phyloP scores from a whole-genome alignment of 805 yeast species.

The Barnettozyma sp. region DNA sequence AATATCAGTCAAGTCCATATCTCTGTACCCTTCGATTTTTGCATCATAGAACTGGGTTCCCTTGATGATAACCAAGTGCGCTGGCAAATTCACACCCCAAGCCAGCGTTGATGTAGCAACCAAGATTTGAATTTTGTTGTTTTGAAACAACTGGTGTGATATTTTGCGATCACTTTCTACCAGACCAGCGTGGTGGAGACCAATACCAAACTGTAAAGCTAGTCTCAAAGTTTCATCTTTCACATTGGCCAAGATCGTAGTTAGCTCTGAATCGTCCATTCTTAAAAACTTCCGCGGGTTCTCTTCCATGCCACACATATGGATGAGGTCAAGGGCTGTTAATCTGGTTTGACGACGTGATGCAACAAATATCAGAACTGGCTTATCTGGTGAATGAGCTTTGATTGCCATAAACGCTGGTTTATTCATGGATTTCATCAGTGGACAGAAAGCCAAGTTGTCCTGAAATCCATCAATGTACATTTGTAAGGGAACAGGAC shows the following conservation, averaged over 20 bases:
- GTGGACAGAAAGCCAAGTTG: constrained; percentile 67
- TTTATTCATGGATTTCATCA: constrained; percentile 65
- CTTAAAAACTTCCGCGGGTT: constrained; percentile 57
- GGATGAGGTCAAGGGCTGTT: constrained; percentile 67
- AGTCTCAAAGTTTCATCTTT: constrained; percentile 77
- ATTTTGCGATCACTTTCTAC: constrained; percentile 82
- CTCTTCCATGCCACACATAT: constrained; percentile 57
- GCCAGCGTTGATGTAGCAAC: constrained; percentile 97
- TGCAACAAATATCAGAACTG: constrained; percentile 96
- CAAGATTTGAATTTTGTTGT: constrained; percentile 80
- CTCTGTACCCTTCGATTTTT: constrained; percentile 88
- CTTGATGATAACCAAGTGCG: constrained; percentile 91
- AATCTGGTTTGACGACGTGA: constrained; percentile 91
- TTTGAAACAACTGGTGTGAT: constrained; percentile 77
- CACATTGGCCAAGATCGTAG: constrained; percentile 57
- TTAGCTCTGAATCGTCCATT: constrained; percentile 42
- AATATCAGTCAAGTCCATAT: constrained; percentile 91
- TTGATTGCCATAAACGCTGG: constrained; percentile 71
- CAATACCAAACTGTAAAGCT: constrained; percentile 75
- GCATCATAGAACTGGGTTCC: constrained; percentile 96
- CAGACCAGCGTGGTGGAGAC: constrained; percentile 97
- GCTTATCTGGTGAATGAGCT: constrained; percentile 63
- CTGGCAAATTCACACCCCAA: constrained; percentile 98
- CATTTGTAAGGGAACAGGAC: constrained; percentile 93
- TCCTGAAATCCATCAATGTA: constrained; percentile 83